phyloP scores from a whole-genome alignment of 2,329 filamentous ascomycete species.

The Penicillium vulpinum region DNA sequence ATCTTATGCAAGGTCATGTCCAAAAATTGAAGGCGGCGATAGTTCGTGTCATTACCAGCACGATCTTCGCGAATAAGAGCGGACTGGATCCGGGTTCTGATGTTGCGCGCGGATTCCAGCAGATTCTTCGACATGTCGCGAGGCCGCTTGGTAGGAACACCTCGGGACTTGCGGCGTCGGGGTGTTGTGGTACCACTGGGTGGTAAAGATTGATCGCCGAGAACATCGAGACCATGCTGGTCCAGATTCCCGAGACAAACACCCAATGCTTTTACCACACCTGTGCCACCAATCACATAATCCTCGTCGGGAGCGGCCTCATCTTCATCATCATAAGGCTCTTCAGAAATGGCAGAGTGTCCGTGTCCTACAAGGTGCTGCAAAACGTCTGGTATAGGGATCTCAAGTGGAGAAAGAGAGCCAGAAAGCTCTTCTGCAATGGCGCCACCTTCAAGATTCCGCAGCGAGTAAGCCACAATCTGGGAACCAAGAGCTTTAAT shows the following conservation, averaged over 20 bases:
- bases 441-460: conserved; percentile 81
- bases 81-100: conserved; percentile 77
- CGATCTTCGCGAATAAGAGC: conserved; percentile 74
- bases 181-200: conserved; percentile 57
- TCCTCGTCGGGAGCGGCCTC: conserved; percentile 81
- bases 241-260: conserved; percentile 84
- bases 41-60: conserved; percentile 70
- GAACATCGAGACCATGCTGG: conserved; percentile 48
- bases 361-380: conserved; percentile 85
- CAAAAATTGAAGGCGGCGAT: conserved; percentile 80
- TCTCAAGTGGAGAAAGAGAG: conserved; percentile 49
- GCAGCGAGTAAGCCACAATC: conserved; percentile 89
- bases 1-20: conserved; percentile 86
- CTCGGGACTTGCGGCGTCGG: conserved; percentile 51
- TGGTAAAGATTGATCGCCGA: conserved; percentile 43
- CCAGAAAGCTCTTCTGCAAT: conserved; percentile 58
- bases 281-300: conserved; percentile 93
- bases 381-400: conserved; percentile 77
- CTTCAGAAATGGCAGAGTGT: conserved; percentile 54
- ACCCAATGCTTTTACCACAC: conserved; percentile 88
- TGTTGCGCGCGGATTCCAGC: conserved; percentile 83
- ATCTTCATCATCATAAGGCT: conserved; percentile 58
- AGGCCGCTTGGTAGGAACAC: conserved; percentile 63
- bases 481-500: conserved; percentile 91
- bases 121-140: conserved; percentile 94